These are phyloP conservation scores for Talinum fruticosum DNA, from an alignment of 148 eudicot species.

Conservation along the genomic window DNA sequence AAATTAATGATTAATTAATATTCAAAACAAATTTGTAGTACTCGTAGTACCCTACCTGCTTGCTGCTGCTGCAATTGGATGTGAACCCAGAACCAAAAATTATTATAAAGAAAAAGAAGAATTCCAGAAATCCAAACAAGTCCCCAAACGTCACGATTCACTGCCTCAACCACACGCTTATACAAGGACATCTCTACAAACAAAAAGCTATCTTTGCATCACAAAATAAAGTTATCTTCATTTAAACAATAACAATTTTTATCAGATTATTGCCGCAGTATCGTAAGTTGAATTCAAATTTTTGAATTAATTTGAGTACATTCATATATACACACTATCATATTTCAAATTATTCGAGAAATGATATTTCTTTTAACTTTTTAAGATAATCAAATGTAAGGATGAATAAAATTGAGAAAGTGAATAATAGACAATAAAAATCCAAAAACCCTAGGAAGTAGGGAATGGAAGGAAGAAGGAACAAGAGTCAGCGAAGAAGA, in stretches of 20 bases:
- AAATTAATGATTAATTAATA: too few species aligned
- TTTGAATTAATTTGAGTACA: too few species aligned
- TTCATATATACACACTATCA: too few species aligned
- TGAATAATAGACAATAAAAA: not conserved
- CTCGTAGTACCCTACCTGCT: too few species aligned
- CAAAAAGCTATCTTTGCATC: not conserved
- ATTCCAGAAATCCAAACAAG: slow-evolving; percentile 5
- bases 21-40: too few species aligned
- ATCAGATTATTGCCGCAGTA: too few species aligned
- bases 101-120: not conserved
- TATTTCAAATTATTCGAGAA: too few species aligned
- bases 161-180: slow-evolving; percentile 27
- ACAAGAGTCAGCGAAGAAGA: slow-evolving; percentile 18
- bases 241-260: too few species aligned
- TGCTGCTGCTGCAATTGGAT: not conserved
- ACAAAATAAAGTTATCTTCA: not conserved
- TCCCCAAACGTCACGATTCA: slow-evolving; percentile 26
- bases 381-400: not conserved
- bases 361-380: not conserved
- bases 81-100: not conserved
- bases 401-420: not conserved
- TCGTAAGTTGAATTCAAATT: too few species aligned
- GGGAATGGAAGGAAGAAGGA: not conserved
- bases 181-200: not conserved
- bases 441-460: slow-evolving; percentile 8